Evolutionary conservation across 768 basidiomycete species (phyloP).

Genomic region (Leucosporidium scottii): DNA sequence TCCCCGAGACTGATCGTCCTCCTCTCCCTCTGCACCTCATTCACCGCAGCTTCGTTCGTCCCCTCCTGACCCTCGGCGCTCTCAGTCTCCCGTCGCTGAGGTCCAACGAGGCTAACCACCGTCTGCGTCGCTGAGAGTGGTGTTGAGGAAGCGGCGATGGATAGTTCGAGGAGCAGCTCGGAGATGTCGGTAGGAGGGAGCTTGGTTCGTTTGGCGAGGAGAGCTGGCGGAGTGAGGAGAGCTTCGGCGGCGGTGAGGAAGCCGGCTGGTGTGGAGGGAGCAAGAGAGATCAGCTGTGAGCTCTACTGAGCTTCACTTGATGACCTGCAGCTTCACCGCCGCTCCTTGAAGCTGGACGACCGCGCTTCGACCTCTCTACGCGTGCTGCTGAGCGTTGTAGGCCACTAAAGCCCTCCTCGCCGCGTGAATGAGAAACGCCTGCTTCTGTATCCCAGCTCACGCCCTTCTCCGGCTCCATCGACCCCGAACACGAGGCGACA

Average conservation of each 20-base stretch:
- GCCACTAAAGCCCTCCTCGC: too few species aligned
- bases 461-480: too few species aligned
- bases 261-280: neutral
- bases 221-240: slow-evolving; percentile 12
- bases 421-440: too few species aligned
- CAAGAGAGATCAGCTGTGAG: neutral
- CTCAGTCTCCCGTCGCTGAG: neutral
- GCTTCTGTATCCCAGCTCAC: too few species aligned
- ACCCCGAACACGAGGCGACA: too few species aligned
- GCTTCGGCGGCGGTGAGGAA: slow-evolving; percentile 19
- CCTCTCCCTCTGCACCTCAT: slow-evolving; percentile 16
- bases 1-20: slow-evolving; percentile 5
- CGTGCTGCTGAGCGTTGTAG: too few species aligned
- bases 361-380: too few species aligned
- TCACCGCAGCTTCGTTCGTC: neutral
- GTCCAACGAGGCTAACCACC: neutral
- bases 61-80: neutral
- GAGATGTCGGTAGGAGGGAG: slow-evolving; percentile 7
- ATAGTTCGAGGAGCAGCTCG: slow-evolving; percentile 6
- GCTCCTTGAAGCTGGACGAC: neutral
- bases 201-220: neutral
- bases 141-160: slow-evolving; percentile 1
- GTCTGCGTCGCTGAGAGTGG: neutral
- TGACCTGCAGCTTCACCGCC: neutral
- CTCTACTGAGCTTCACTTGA: neutral